These are phyloP conservation scores for Tetrahymena borealis DNA, from an alignment of 73 alveolate species.

Conservation along the genomic window DNA sequence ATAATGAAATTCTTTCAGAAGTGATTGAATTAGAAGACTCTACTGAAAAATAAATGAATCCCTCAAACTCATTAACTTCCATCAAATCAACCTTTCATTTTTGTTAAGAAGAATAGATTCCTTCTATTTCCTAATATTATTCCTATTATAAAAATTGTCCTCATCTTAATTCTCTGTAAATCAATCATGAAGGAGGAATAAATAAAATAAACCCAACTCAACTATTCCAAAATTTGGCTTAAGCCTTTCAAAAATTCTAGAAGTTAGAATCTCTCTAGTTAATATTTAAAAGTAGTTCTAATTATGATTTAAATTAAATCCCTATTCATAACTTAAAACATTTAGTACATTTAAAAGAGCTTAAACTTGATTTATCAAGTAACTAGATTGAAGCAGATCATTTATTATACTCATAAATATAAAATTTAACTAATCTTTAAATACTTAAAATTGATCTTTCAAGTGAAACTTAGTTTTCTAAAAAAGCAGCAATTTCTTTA, in stretches of 20 bases:
- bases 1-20: no score
- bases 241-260: neutral
- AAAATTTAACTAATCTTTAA: neutral
- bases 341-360: neutral
- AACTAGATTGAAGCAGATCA: neutral
- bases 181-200: neutral
- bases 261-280: neutral
- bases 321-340: neutral
- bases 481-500: neutral
- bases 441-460: neutral
- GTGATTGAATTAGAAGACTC: no score
- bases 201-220: neutral
- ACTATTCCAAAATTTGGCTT: neutral
- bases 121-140: no score
- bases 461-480: neutral
- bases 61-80: no score
- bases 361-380: neutral
- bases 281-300: neutral
- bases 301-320: neutral
- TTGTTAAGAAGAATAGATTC: no score
- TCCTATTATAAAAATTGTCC: no score
- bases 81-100: no score
- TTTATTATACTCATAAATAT: neutral
- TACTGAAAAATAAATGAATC: no score
- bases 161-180: no score